phyloP scores from a whole-genome alignment of 2,329 filamentous ascomycete genomes.

The Akanthomyces lecanii region DNA sequence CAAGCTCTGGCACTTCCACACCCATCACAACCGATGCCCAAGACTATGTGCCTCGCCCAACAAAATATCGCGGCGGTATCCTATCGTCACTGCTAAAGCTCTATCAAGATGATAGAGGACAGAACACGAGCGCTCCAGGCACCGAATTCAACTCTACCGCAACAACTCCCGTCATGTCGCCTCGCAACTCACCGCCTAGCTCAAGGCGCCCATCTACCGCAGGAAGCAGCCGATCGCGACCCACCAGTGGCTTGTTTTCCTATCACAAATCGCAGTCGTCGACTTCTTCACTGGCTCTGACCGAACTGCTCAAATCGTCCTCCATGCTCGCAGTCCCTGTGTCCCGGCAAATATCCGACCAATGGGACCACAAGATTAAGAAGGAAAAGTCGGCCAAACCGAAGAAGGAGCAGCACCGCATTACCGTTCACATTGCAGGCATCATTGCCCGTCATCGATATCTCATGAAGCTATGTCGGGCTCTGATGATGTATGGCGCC shows the following conservation, averaged over 20 bases:
- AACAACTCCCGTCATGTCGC: constrained; percentile 38
- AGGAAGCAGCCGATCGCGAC: constrained; percentile 31
- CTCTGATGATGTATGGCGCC: constrained; percentile 85
- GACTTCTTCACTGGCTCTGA: constrained; percentile 43
- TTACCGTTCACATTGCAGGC: constrained; percentile 57
- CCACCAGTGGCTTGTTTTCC: constrained; percentile 38
- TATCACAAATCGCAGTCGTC: constrained; percentile 38
- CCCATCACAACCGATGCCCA: constrained; percentile 39
- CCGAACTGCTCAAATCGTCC: constrained; percentile 51
- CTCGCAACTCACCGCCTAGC: constrained; percentile 37
- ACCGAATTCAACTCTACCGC: constrained; percentile 36
- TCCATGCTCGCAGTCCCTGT: constrained; percentile 48
- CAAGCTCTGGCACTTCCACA: constrained; percentile 34
- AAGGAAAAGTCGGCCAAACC: constrained; percentile 32
- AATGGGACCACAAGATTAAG: constrained; percentile 42
- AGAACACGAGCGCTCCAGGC: constrained; percentile 28
- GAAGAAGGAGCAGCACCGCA: constrained; percentile 39
- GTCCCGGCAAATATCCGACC: constrained; percentile 40
- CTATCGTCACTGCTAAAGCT: constrained; percentile 69
- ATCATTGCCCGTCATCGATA: constrained; percentile 79
- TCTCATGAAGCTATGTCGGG: constrained; percentile 76
- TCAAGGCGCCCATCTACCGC: constrained; percentile 38
- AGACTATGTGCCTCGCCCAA: constrained; percentile 61
- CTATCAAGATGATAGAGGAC: constrained; percentile 49
- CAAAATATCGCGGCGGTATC: constrained; percentile 68